Evolutionary conservation across 73 alveolate species (phyloP), one percentile per base, ranked within the genome.

Genomic region (Effrenium voratum): DNA sequence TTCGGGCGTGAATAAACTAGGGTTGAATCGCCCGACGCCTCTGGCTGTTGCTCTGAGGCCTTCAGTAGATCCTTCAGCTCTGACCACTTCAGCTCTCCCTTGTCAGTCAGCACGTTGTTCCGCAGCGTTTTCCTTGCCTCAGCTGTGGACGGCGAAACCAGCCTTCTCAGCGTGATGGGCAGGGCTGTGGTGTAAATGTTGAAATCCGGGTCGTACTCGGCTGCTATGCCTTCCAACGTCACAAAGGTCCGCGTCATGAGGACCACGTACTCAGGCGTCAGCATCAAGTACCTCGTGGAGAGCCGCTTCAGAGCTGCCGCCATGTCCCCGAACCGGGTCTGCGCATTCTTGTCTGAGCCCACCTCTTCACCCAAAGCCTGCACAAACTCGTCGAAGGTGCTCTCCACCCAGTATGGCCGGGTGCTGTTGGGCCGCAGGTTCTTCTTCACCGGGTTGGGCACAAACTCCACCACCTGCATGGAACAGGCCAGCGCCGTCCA

Each of bases 401-500:
- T 46, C 36, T 90, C 97, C 75, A 90, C 97, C 97, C 97, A 90
- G 45, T 68, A 44, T 6, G 97, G 97, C 49, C 97, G 97, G 36
- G 97, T 90, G 97, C 97, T 90, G 87, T 90, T 90, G 52, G 97
- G 97, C 30, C 97, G 34, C 97, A 90, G 24, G n/a, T 90, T 90
- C 49, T 73, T 49, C 38, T 82, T 50, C 75, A 82, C 97, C 2
- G 87, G 97, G 19, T 66, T 80, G 30, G 88, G 97, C 85, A 90
- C 97, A n/a, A 68, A 66, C 87, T 70, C 97, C 72, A 68, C 55
- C 30, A 36, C 45, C 49, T 90, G 97, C 97, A 90, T 90, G 57
- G 97, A 75, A 15, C 36, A 75, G 44, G 97, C 97, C 76, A 90
- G 87, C 45, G 82, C 88, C 59, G 97, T 90, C 97, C 97, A 90